phyloP scores from a whole-genome alignment of 1,284 basidiomycete species.

The Malassezia psittaci region DNA sequence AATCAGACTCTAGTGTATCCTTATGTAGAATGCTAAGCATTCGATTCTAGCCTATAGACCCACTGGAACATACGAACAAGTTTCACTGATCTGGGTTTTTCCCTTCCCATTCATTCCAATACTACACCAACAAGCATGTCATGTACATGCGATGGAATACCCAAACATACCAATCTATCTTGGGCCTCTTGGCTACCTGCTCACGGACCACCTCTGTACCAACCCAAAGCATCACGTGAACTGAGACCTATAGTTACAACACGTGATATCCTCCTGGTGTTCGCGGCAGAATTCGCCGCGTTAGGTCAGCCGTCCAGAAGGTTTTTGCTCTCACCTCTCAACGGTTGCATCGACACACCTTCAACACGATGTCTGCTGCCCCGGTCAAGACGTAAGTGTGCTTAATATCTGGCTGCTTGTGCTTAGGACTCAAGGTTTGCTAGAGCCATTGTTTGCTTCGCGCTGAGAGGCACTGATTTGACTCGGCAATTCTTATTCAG shows the following conservation, averaged over 20 bases:
- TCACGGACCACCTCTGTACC: too few species aligned
- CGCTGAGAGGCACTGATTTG: not conserved
- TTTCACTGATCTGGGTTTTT: too few species aligned
- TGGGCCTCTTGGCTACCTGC: too few species aligned
- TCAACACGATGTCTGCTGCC: conserved; percentile 34
- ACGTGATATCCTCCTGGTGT: not conserved
- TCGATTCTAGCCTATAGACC: too few species aligned
- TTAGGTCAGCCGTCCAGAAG: not conserved
- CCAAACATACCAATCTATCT: too few species aligned
- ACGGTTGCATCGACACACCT: conserved; percentile 14
- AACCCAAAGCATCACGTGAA: not conserved
- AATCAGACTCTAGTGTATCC: too few species aligned
- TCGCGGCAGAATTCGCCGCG: conserved; percentile 1
- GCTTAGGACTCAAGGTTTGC: not conserved
- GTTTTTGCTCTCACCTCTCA: conserved; percentile 18
- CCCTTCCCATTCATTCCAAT: too few species aligned
- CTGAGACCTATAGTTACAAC: too few species aligned
- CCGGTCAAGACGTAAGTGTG: conserved; percentile 27
- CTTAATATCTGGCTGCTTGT: not conserved
- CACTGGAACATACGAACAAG: too few species aligned
- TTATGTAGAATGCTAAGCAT: too few species aligned
- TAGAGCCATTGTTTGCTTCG: not conserved
- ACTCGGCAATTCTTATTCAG: not conserved
- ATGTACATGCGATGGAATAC: too few species aligned
- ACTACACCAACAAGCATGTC: too few species aligned